A percentile compares a stretch with the other conserved stretches of the same genome.
phyloP scores from a whole-genome alignment of 768 basidiomycete genomes.

The Collybia sordida region DNA sequence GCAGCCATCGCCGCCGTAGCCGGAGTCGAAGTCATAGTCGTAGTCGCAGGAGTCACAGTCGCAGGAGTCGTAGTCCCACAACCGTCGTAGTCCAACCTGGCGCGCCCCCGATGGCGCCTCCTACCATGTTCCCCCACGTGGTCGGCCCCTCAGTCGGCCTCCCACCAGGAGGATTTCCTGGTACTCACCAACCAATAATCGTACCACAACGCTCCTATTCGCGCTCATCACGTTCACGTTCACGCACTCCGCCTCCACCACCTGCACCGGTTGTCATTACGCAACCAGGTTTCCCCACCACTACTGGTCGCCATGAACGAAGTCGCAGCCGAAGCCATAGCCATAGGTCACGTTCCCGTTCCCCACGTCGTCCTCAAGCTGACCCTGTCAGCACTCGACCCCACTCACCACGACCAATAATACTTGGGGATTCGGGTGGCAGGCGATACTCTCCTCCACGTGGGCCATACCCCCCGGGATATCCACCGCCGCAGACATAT shows the following conservation, averaged over 20 bases:
- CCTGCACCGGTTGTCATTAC: slow-evolving; percentile 4
- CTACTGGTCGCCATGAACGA: background rate
- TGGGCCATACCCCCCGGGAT: no score
- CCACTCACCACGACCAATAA: no score
- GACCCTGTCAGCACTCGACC: no score
- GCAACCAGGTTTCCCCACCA: background rate
- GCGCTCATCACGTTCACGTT: slow-evolving; percentile 9
- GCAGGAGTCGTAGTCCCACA: background rate
- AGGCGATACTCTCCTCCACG: slow-evolving; percentile 4
- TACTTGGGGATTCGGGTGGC: background rate
- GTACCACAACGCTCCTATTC: slow-evolving; percentile 8
- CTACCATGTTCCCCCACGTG: slow-evolving; percentile 2
- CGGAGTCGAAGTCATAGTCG: background rate
- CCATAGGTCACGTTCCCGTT: background rate
- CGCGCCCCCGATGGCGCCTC: background rate
- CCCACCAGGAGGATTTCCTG: background rate
- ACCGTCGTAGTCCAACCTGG: background rate
- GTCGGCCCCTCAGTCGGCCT: slow-evolving; percentile 2
- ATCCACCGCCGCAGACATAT: no score
- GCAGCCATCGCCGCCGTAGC: background rate
- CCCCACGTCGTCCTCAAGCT: background rate
- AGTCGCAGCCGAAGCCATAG: background rate
- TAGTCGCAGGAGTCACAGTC: slow-evolving; percentile 1
- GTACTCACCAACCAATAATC: background rate
- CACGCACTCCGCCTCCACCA: background rate